Percentiles rank a stretch among this genome's conserved stretches.
These are phyloP conservation scores for Macaranga tanarius DNA, from an alignment of 441 rosid species.

Conservation along the genomic window DNA sequence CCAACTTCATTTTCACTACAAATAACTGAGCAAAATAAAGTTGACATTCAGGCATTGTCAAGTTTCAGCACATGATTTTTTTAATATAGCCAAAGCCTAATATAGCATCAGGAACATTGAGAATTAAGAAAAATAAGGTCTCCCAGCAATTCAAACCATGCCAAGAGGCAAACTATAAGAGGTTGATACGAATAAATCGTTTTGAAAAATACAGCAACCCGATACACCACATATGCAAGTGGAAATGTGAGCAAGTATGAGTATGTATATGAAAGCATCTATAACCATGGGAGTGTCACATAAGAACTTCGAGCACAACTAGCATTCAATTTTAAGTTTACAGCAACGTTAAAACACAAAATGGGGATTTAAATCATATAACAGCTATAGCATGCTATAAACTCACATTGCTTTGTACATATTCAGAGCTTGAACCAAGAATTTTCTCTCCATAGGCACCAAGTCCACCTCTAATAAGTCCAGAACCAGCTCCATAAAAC, in stretches of 20 bases:
- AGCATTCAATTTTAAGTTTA: conserved; percentile 7
- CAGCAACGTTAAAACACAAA: conserved; percentile 1
- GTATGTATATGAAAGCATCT: not conserved
- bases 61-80: conserved; percentile 4
- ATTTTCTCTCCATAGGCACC: conserved; percentile 92
- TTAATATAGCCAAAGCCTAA: not conserved
- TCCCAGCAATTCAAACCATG: not conserved
- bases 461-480: conserved; percentile 77
- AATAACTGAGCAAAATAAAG: not conserved
- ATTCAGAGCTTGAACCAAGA: conserved; percentile 87
- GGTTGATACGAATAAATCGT: not conserved
- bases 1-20: not conserved
- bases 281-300: not conserved
- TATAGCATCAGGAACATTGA: not conserved
- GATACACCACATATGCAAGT: not conserved
- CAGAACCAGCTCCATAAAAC: conserved; percentile 93
- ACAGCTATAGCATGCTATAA: conserved; percentile 1
- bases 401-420: conserved; percentile 95
- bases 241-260: not conserved
- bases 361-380: not conserved
- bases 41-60: not conserved
- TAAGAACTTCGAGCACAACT: not conserved
- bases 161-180: not conserved
- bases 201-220: not conserved
- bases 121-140: not conserved